phyloP scores from a whole-genome alignment of 2,329 filamentous ascomycete genomes.

The Penicillium sclerotiorum region DNA sequence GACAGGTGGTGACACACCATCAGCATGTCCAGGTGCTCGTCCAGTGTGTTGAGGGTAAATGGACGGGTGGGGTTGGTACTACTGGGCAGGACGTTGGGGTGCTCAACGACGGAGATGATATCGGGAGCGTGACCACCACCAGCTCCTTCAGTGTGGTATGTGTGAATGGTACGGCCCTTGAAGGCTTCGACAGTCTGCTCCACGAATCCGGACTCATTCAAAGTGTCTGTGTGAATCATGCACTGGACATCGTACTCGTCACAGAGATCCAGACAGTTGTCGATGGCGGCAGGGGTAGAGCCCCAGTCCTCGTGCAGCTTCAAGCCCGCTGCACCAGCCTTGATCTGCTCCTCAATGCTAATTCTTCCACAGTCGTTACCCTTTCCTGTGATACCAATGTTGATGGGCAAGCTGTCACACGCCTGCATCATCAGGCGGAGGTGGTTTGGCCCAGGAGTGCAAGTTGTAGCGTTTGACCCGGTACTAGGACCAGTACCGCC shows the following conservation, averaged over 20 bases:
- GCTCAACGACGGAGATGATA: slow-evolving; percentile 91
- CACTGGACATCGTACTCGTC: slow-evolving; percentile 92
- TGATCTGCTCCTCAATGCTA: slow-evolving; percentile 76
- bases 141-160: slow-evolving; percentile 95
- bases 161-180: slow-evolving; percentile 86
- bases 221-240: slow-evolving; percentile 91
- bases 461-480: slow-evolving; percentile 88
- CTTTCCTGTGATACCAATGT: slow-evolving; percentile 89
- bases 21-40: slow-evolving; percentile 96
- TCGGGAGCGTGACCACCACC: slow-evolving; percentile 94
- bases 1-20: slow-evolving; percentile 97
- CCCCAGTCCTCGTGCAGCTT: slow-evolving; percentile 99
- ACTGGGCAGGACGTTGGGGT: slow-evolving; percentile 82
- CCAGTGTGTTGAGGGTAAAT: slow-evolving; percentile 87
- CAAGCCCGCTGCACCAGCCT: slow-evolving; percentile 83
- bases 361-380: slow-evolving; percentile 77
- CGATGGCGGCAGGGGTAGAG: slow-evolving; percentile 85
- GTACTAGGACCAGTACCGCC: slow-evolving; percentile 93
- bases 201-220: slow-evolving; percentile 97
- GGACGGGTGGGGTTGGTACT: slow-evolving; percentile 92
- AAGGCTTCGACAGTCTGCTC: slow-evolving; percentile 87
- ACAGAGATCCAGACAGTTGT: slow-evolving; percentile 80
- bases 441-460: slow-evolving; percentile 81
- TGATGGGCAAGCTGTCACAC: slow-evolving; percentile 77
- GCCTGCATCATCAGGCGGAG: slow-evolving; percentile 90